These are phyloP conservation scores for Cucumis variabilis DNA, from an alignment of 331 rosid genomes.

Conservation along the genomic window DNA sequence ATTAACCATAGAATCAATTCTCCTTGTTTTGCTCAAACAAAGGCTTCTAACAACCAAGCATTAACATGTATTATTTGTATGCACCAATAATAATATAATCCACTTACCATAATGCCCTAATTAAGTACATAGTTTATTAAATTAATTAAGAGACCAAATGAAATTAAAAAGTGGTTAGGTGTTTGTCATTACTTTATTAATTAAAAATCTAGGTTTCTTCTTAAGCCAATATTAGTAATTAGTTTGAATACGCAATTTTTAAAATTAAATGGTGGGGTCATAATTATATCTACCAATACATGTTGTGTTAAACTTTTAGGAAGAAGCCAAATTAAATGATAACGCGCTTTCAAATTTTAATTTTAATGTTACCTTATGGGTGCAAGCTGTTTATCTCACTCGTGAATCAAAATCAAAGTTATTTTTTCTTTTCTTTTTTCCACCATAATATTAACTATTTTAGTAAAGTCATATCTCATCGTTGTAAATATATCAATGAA, in stretches of 20 bases:
- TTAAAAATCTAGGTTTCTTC: neutral
- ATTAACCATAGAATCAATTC: too few species aligned
- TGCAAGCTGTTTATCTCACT: slow-evolving; percentile 12
- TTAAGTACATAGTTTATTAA: neutral
- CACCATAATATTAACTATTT: neutral
- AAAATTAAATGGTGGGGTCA: slow-evolving; percentile 7
- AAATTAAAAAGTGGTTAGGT: neutral
- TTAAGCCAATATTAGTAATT: slow-evolving; percentile 15
- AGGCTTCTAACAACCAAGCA: too few species aligned
- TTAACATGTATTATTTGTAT: too few species aligned
- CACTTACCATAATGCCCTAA: neutral
- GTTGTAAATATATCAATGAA: too few species aligned
- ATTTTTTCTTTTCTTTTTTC: neutral
- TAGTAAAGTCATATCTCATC: too few species aligned
- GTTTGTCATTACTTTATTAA: neutral
- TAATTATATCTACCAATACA: slow-evolving; percentile 8
- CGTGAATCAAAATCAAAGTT: neutral
- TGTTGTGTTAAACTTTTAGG: neutral
- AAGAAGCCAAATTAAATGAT: slow-evolving; percentile 9
- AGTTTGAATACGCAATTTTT: neutral
- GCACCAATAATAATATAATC: too few species aligned
- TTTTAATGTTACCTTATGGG: neutral
- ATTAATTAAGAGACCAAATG: neutral
- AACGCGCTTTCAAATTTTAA: slow-evolving; percentile 16
- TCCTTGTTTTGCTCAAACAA: too few species aligned